Evolutionary conservation across 192 early-diverging fungal species (phyloP), one percentile per base, ranked within the genome.

Genomic region (Cladochytrium replicatum): DNA sequence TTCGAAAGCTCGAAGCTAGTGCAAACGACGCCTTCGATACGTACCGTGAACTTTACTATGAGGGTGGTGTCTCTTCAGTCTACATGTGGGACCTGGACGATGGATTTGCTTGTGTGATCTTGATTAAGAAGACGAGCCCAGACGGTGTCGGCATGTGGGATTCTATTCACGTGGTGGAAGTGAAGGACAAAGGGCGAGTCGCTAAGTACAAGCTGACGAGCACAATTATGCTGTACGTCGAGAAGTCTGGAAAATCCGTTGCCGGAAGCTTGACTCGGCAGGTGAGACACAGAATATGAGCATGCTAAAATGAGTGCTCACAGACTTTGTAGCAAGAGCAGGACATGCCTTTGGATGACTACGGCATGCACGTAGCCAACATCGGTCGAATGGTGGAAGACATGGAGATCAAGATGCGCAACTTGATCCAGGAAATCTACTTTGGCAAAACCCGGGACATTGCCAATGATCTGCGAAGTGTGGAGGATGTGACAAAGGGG

Each of bases 391-490:
- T 99, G 78, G 84, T 99, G 6, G 95, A 99, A 64, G 95, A 97
- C 41, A 94, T 94, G 89, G 95, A 99, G 66, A 67, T 84, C 49
- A 96, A 96, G 68, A 91, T 97, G 90, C 85, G 95, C 43, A 89
- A 91, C 56, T 61, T 83, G 26, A 61, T 99, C 48, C 84, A 91
- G 58, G 86, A 91, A 54, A 89, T 99, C 17, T 99, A 99, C 57
- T 99, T 99, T 71, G 88, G 91, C 41, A 95, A 95, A 64, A 97
- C 93, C 2, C 89, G 86, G 62, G 92, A 97, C 55, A 92, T 95
- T 57, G 87, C 91, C 49, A 95, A 94, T 57, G 89, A 93, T 48
- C 65, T 99, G 55, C 72, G 95, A 48, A 84, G 81, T 21, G 70
- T 81, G 5, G 69, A 80, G 1, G 82, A 80, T n/a, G 52, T 95